Evolutionary conservation across 192 early-diverging fungal species (phyloP), one percentile per base, ranked within the genome.

Genomic region (Linnemannia exigua): DNA sequence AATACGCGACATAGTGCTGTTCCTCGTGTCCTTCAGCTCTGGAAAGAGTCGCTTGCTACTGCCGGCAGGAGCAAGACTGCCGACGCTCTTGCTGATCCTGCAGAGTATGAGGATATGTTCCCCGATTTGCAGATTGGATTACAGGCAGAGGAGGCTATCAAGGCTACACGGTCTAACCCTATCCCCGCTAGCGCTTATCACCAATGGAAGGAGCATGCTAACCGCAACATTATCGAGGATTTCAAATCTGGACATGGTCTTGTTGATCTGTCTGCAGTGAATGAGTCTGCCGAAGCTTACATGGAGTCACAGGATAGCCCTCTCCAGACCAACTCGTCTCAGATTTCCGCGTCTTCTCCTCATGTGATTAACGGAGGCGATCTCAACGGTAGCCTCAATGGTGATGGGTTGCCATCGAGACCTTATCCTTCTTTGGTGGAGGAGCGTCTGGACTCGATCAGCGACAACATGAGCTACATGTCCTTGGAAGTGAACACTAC

Each of bases 31-130:
- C 91, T 96, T 61, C 89, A 93, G 82, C 89, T 94, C 68, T 99
- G 98, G 98, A 96, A 95, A 84, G 89, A 92, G 73, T 88, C 80
- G 61, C 91, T 99, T 38, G 88, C 90, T 35, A 91, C 91, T 66
- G 81, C 86, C 20, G 92, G 91, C 84, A 96, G 95, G 85, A 90
- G 87, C 83, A 99, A 98, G 89, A 92, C 91, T 6, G 97, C 98
- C 16, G 95, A 98, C 52, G 92, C 96, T 41, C 90, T 99, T 54
- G 97, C 98, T 31, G 94, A 95, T 82, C 97, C 98, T 47, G 88
- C 84, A 17, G 92, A 94, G 58, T 94, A 99, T 70, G 90, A 90
- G 44, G 95, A 98, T 71, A 90, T 99, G 81, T 99, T 99, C 91
- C 94, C 97, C 11, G 96, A 96, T 82, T 88, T 94, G 50, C 85